Evolutionary conservation across 768 basidiomycete genomes (phyloP).

Genomic region (Agaricus sinodeliciosus): DNA sequence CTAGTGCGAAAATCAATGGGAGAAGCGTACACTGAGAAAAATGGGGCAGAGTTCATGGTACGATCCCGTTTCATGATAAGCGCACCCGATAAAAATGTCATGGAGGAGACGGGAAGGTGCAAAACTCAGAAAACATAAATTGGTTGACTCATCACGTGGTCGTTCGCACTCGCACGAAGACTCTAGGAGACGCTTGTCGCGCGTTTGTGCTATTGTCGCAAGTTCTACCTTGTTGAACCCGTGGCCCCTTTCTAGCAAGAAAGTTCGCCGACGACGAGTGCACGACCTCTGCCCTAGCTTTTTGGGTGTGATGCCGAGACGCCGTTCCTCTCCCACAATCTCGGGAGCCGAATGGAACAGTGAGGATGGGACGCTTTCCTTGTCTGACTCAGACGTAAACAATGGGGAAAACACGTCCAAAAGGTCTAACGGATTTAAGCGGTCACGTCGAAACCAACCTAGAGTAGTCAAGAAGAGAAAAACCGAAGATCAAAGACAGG

Average conservation of each 20-base stretch:
- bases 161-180: too few relatives aligned
- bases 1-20: too few relatives aligned
- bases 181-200: too few relatives aligned
- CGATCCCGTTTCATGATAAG: too few relatives aligned
- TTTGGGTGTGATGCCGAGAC: slow-evolving; percentile 17
- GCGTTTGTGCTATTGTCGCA: too few relatives aligned
- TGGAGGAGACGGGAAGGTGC: too few relatives aligned
- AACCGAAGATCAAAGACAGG: slow-evolving; percentile 3
- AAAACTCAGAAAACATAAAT: too few relatives aligned
- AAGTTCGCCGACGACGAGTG: neutral
- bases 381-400: slow-evolving; percentile 10
- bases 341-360: slow-evolving; percentile 16
- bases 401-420: slow-evolving; percentile 17
- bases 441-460: neutral
- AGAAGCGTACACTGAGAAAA: too few relatives aligned
- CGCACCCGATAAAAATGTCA: too few relatives aligned
- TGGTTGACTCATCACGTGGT: too few relatives aligned
- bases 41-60: too few relatives aligned
- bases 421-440: slow-evolving; percentile 4
- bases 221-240: neutral
- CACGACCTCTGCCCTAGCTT: neutral
- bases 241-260: neutral
- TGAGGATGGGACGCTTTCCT: slow-evolving; percentile 6
- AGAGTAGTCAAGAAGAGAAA: slow-evolving; percentile 5
- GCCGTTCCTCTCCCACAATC: slow-evolving; percentile 13